Conservation (phyloP, 169 alveolate species). For the Plasmodium cynomolgi region DNA sequence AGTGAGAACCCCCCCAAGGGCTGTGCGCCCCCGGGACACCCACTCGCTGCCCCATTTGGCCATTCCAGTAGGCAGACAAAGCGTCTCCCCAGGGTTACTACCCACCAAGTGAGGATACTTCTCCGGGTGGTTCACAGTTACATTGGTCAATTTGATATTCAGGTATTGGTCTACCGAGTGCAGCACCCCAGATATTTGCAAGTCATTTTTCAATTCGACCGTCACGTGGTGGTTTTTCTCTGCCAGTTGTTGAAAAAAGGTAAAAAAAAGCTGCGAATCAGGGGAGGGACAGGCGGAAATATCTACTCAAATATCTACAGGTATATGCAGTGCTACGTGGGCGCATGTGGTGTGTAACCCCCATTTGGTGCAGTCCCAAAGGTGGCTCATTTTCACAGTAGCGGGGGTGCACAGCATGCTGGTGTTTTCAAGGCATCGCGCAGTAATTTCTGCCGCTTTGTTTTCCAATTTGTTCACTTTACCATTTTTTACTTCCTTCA, state of each 20-base stretch:
- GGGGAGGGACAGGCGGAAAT: not conserved
- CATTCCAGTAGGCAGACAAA: not conserved
- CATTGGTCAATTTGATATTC: slow-evolving; percentile 92
- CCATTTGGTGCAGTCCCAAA: not conserved
- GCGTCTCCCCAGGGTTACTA: not conserved
- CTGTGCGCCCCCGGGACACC: not conserved
- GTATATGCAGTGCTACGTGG: not conserved
- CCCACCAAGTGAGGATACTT: slow-evolving; percentile 92
- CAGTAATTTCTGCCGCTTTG: not conserved
- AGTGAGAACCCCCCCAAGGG: not conserved
- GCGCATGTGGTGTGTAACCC: not conserved
- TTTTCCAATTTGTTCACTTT: not conserved
- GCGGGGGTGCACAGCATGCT: not conserved
- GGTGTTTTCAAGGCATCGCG: not conserved
- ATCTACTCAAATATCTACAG: not conserved
- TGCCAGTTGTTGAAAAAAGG: slow-evolving; percentile 92
- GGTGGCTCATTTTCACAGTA: not conserved
- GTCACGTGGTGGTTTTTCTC: slow-evolving; percentile 92
- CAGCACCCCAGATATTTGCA: slow-evolving; percentile 93
- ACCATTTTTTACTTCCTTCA: slow-evolving; percentile 25
- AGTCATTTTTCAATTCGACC: slow-evolving; percentile 94
- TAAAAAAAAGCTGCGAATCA: slow-evolving; percentile 87
- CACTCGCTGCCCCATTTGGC: not conserved
- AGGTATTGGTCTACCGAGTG: slow-evolving; percentile 94
- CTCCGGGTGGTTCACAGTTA: slow-evolving; percentile 92